Percentiles rank a stretch among this genome's conserved stretches.
Evolutionary conservation across 1,284 basidiomycete species (phyloP).

Genomic region (Melampsora occidentalis): DNA sequence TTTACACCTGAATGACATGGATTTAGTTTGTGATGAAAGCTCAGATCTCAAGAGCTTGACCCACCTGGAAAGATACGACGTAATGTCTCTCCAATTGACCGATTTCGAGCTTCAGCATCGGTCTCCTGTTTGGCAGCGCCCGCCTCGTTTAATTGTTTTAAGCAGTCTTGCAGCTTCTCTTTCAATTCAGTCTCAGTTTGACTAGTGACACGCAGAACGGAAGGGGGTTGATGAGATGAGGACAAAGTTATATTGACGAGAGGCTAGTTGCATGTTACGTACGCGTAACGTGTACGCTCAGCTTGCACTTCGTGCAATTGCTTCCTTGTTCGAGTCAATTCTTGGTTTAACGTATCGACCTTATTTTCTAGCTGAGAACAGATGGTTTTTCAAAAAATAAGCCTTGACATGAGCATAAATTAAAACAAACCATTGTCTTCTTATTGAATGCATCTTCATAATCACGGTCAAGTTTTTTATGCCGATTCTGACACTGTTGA

Average conservation of each 20-base stretch:
- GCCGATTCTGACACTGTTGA: constrained; percentile 23
- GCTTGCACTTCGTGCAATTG: constrained; percentile 72
- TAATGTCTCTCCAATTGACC: constrained; percentile 77
- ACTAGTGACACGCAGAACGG: constrained; percentile 51
- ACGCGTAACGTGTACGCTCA: constrained; percentile 71
- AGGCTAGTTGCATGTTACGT: constrained; percentile 49
- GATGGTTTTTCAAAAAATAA: neutral
- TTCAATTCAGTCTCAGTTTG: constrained; percentile 84
- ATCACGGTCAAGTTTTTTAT: constrained; percentile 34
- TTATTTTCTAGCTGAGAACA: constrained; percentile 31
- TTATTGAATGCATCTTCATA: constrained; percentile 29
- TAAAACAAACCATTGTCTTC: constrained; percentile 27
- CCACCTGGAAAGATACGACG: constrained; percentile 79
- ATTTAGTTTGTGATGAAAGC: neutral
- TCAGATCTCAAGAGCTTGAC: neutral
- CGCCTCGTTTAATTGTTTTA: constrained; percentile 80
- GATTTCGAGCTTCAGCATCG: constrained; percentile 76
- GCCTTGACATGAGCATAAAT: neutral
- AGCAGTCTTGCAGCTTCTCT: constrained; percentile 79
- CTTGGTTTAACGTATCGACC: constrained; percentile 57
- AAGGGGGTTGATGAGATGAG: neutral
- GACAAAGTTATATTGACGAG: neutral
- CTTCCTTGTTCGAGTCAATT: constrained; percentile 64
- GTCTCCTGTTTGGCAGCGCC: constrained; percentile 80
- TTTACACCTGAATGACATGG: constrained; percentile 52